These are phyloP conservation scores for Acacia pycnantha DNA, from an alignment of 331 rosid species.

Conservation along the genomic window DNA sequence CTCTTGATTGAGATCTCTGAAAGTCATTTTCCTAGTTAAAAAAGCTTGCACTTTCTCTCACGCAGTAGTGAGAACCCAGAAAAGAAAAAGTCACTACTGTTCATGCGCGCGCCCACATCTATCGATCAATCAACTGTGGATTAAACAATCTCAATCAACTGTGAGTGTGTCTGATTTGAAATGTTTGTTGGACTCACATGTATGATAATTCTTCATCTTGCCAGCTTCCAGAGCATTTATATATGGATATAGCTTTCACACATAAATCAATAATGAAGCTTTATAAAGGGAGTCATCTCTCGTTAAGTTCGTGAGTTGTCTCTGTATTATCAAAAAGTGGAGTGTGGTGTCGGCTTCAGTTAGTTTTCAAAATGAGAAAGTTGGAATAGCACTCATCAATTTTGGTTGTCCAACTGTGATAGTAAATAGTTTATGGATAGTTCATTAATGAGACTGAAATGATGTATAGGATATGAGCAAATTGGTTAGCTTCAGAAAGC, in stretches of 20 bases:
- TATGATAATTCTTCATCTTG: not conserved
- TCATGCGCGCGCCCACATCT: not conserved
- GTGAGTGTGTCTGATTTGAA: not conserved
- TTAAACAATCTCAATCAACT: not conserved
- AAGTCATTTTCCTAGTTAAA: not conserved
- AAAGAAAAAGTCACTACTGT: not conserved
- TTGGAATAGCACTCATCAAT: not conserved
- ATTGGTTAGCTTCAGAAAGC: not conserved
- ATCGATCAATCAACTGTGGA: not conserved
- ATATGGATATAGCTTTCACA: not conserved
- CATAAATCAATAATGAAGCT: not conserved
- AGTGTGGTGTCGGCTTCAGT: not conserved
- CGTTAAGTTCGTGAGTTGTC: not conserved
- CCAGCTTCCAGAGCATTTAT: not conserved
- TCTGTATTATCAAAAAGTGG: not conserved
- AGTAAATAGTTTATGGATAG: not conserved
- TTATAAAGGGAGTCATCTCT: not conserved
- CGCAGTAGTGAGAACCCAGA: not conserved
- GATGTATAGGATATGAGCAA: not conserved
- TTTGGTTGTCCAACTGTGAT: not conserved
- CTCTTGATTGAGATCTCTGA: no score
- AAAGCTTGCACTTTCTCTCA: not conserved
- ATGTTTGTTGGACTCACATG: not conserved
- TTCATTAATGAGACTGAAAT: not conserved
- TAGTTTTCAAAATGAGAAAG: not conserved